Evolutionary conservation across 2,329 filamentous ascomycete species (phyloP), one percentile per base, ranked within the genome.

Genomic region (Fusarium liriodendri): DNA sequence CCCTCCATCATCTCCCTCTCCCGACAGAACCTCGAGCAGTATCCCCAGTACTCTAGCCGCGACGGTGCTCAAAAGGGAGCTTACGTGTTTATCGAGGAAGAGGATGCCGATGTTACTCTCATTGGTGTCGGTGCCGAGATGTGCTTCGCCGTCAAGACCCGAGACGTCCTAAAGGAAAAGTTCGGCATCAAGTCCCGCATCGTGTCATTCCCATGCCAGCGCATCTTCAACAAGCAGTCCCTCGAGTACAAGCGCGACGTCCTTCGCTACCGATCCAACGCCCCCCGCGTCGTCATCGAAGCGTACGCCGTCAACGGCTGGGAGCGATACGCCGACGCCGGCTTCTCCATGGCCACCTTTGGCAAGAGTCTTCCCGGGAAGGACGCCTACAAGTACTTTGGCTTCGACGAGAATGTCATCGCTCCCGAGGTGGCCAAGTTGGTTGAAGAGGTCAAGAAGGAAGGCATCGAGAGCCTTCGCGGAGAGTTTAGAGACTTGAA

Each of bases 281-380:
- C 85, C 2, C 87, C 88, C 0, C 80, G 84, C 1, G 87, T 92
- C 18, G 87, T 91, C 6, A 88, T 92, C 50, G 90, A 92, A 79
- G 87, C 89, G 1, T 91, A 89, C 76, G 84, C 87, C 2, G 83
- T 85, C 2, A 87, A 88, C 67, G 88, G 89, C 1, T 91, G 89
- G 89, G 89, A 91, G 80, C 79, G 89, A 22, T 91, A 90, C 74
- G 89, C 89, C 0, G 86, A 90, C 77, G 89, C 89, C 1, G 88
- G 86, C 1, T 84, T 84, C 67, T 87, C 83, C 57, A 87, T 91
- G 85, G 83, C 84, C 52, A 81, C 82, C 0, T 91, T 90, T 71
- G 89, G 89, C 0, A 87, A 91, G 76, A 87, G 84, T 18, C 77
- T 91, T 52, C 89, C 89, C 0, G 87, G 88, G 0, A 85, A 86